These are phyloP conservation scores for Penicillium pancosmium DNA, from an alignment of 495 filamentous ascomycete species.

Conservation along the genomic window DNA sequence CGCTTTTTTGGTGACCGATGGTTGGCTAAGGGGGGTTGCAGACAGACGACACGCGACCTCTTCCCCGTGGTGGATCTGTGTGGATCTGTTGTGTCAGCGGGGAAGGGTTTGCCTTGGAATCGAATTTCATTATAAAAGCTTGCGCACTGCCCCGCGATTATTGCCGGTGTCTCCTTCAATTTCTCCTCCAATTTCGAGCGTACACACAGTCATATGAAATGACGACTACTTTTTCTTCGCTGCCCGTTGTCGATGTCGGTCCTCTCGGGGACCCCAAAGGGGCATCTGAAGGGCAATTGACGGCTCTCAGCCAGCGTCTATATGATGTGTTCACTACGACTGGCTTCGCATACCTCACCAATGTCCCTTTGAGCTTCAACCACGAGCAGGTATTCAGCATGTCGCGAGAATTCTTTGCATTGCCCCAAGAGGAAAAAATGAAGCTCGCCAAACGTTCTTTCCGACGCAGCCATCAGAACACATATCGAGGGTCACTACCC, in stretches of 20 bases:
- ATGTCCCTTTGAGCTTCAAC: slow-evolving; percentile 40
- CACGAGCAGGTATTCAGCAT: slow-evolving; percentile 45
- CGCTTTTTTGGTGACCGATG: not conserved
- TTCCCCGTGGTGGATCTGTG: slow-evolving; percentile 9
- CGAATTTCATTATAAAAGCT: not conserved
- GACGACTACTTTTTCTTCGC: slow-evolving; percentile 40
- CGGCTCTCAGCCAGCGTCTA: slow-evolving; percentile 32
- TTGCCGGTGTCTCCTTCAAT: not conserved
- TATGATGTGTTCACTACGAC: slow-evolving; percentile 46
- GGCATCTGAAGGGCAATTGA: slow-evolving; percentile 20
- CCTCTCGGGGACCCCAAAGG: slow-evolving; percentile 21
- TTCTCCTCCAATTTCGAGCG: not conserved
- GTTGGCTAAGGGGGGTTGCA: not conserved
- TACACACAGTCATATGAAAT: slow-evolving; percentile 12
- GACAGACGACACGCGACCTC: slow-evolving; percentile 17
- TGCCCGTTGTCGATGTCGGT: slow-evolving; percentile 47
- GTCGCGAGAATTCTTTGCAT: slow-evolving; percentile 42
- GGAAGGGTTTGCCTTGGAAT: not conserved
- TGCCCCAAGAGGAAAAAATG: slow-evolving; percentile 40
- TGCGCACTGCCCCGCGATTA: not conserved
- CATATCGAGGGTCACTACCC: slow-evolving; percentile 41
- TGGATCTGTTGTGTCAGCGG: slow-evolving; percentile 3
- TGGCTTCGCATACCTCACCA: slow-evolving; percentile 50
- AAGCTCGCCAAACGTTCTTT: slow-evolving; percentile 46
- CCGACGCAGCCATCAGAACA: slow-evolving; percentile 37